Percentiles rank a stretch among this genome's conserved stretches.
Evolutionary conservation across 441 rosid species (phyloP).

Genomic region (Euphorbia schlechtendalii): DNA sequence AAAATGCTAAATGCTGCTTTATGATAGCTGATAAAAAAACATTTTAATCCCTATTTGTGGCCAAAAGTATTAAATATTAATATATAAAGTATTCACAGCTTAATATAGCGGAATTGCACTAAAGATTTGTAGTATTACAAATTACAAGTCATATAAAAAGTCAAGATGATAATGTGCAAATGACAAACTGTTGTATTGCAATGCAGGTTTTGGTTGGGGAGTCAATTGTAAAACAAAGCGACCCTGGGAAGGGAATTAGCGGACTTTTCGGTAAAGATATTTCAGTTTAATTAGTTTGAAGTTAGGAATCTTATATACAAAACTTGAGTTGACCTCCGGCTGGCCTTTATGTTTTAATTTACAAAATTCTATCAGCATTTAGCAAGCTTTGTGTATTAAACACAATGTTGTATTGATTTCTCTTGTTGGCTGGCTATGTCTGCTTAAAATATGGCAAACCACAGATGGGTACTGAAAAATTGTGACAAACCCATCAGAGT

Average conservation of each 20-base stretch:
- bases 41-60: neutral
- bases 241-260: conserved; percentile 68
- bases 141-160: neutral
- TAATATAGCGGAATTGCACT: too few relatives aligned
- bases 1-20: neutral
- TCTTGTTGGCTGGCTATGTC: too few relatives aligned
- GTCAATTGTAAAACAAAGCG: conserved; percentile 75
- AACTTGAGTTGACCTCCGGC: too few relatives aligned
- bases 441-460: too few relatives aligned
- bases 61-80: too few relatives aligned
- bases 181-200: neutral
- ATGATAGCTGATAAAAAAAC: neutral
- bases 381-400: neutral
- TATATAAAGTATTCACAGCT: too few relatives aligned
- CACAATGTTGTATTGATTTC: too few relatives aligned
- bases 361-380: too few relatives aligned
- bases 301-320: neutral
- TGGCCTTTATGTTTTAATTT: too few relatives aligned
- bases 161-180: neutral
- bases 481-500: too few relatives aligned
- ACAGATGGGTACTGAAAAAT: too few relatives aligned
- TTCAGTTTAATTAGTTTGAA: conserved; percentile 35
- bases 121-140: neutral
- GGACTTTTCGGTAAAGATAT: conserved; percentile 85
- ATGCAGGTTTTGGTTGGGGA: conserved; percentile 92